Base-by-base conservation (phyloP, 495 filamentous ascomycete genomes). In the Penicillium salamii region DNA sequence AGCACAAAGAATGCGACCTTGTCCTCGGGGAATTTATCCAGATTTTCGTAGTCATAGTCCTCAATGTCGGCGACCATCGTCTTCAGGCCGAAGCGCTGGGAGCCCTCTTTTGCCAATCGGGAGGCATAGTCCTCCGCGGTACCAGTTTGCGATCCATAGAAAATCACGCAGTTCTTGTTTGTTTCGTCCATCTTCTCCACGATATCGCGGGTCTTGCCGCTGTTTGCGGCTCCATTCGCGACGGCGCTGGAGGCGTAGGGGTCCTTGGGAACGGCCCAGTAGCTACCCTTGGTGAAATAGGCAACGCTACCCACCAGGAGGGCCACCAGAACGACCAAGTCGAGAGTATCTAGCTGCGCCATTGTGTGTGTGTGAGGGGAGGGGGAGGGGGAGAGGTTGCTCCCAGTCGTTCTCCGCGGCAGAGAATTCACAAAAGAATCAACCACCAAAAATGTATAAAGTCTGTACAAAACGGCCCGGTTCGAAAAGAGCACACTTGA, bases 81-180 rank as follows among this genome's bases (percentile, higher is more conserved):
- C 76, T 97, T 96, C 38, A 99, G 78, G 18, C 95, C 93, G 61
- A 96, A 99, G 44, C 93, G 80, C 62, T 92, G 95, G 58, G 90
- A 90, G 53, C 95, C 93, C 66, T 99, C 93, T 77, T 99, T 99
- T 41, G 95, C 91, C 50, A 99, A 66, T 54, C 93, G 80, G n/a
- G 95, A 96, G 46, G 93, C 95, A 58, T 99, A 99, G 62, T 99
- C 93, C 77, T 99, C 93, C 20, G 93, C 93, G 46, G 95, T 99
- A 59, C 93, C 93, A 15, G 93, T 99, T 69, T 99, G 93, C 40
- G 93, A 97, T 42, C 92, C 93, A 60, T 96, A 99, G 75, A 99
- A 96, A 52, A 97, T 87, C 46, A 99, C 85, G 73, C 91, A 96
- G 70, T 99, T 97, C 75, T 97, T 97, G 66, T 86, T 87, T 3